Conservation (phyloP, 163 green algal genomes). For the Scenedesmus sp. region DNA sequence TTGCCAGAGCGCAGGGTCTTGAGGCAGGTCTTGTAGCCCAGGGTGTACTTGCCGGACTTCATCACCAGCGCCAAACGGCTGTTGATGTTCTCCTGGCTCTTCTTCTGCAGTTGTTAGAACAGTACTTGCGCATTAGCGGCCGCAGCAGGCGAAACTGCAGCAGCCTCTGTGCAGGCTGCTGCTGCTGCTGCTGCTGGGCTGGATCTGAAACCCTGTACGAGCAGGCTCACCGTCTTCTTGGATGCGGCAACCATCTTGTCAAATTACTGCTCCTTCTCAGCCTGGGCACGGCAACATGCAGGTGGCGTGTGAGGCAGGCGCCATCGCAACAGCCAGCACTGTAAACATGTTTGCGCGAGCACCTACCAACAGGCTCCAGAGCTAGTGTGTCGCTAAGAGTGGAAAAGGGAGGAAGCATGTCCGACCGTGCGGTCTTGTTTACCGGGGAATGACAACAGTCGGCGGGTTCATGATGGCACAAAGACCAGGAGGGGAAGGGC, state of each 20-base stretch:
- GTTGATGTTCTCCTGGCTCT: constrained; percentile 97
- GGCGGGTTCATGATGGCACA: neutral
- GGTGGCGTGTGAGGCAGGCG: neutral
- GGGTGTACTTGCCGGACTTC: constrained; percentile 99
- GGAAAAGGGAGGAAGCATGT: neutral
- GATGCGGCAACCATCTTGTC: constrained; percentile 58
- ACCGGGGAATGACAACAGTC: neutral
- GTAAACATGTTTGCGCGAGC: neutral
- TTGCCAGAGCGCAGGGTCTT: constrained; percentile 98
- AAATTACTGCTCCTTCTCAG: constrained; percentile 57
- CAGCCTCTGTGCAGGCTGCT: constrained; percentile 6
- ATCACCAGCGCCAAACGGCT: constrained; percentile 97
- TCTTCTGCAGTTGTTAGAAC: constrained; percentile 77
- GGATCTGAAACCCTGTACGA: neutral
- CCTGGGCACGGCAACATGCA: constrained; percentile 44
- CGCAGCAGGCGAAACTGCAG: neutral
- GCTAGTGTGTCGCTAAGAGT: neutral
- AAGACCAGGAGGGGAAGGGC: neutral
- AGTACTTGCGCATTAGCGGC: neutral
- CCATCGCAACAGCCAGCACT: constrained; percentile 8
- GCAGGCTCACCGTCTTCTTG: constrained; percentile 60
- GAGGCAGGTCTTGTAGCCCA: constrained; percentile 98
- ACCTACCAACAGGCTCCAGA: constrained; percentile 40
- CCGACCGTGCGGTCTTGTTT: neutral
- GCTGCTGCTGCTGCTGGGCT: neutral